These are phyloP conservation scores for Jamesozyma gamospora DNA, from an alignment of 805 yeast species.

Conservation along the genomic window DNA sequence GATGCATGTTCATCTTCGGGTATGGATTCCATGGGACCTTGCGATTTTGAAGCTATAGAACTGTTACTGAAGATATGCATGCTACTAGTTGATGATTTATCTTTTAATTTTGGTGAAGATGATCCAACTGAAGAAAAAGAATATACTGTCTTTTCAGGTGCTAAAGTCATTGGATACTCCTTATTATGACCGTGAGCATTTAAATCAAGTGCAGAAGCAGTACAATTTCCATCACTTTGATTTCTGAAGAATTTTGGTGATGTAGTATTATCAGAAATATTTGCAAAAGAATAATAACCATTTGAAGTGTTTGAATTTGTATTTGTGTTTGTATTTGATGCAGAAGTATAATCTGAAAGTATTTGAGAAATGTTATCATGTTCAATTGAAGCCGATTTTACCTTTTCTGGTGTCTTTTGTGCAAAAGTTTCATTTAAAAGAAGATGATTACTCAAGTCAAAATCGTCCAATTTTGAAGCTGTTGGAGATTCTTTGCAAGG, in stretches of 20 bases:
- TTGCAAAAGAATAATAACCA: conserved; percentile 30
- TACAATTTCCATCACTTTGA: conserved; percentile 1
- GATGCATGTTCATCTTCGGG: conserved; percentile 7
- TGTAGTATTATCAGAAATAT: conserved; percentile 31
- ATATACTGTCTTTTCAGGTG: conserved; percentile 9
- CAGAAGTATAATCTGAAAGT: conserved; percentile 22
- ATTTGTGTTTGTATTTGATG: conserved; percentile 8
- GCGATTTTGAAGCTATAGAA: conserved; percentile 1
- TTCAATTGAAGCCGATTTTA: not conserved
- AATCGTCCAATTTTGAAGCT: conserved; percentile 8
- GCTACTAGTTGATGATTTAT: not conserved
- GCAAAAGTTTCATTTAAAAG: conserved; percentile 16
- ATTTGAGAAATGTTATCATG: conserved; percentile 25
- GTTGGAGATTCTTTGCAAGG: conserved; percentile 26
- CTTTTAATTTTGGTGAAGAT: not conserved
- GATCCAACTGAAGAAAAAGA: not conserved
- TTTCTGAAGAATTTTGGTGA: conserved; percentile 10
- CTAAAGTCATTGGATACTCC: conserved; percentile 14
- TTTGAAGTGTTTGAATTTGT: conserved; percentile 23
- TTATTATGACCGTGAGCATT: not conserved
- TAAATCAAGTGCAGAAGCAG: conserved; percentile 1
- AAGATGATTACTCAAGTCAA: conserved; percentile 23
- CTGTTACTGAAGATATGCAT: not conserved
- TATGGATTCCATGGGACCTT: conserved; percentile 11
- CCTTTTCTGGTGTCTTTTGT: conserved; percentile 1